A percentile compares a stretch with the other conserved stretches of the same genome.
phyloP scores from a whole-genome alignment of 176 grass and related monocot genomes.

The Pontederia crassipes region DNA sequence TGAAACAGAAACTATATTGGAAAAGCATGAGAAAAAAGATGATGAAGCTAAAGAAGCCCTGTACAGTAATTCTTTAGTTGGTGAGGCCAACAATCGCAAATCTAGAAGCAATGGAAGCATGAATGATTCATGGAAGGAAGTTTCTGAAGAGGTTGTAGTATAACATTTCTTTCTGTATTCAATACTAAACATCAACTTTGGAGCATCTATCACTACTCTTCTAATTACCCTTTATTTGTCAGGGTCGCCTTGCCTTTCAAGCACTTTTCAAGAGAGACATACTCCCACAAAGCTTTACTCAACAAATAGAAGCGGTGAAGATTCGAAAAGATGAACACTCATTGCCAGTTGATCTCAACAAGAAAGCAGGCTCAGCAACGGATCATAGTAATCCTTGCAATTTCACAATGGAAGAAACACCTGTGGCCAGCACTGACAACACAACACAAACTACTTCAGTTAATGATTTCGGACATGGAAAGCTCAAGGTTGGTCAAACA shows the following conservation, averaged over 20 bases:
- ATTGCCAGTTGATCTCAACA: constrained; percentile 54
- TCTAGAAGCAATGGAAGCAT: constrained; percentile 64
- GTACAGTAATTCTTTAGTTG: constrained; percentile 50
- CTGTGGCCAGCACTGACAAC: constrained; percentile 1
- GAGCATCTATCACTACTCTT: constrained; percentile 35
- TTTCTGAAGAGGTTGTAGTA: constrained; percentile 82
- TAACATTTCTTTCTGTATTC: constrained; percentile 23
- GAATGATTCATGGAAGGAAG: constrained; percentile 76
- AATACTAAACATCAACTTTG: constrained; percentile 18
- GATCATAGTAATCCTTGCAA: not conserved
- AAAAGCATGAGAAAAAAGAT: constrained; percentile 32
- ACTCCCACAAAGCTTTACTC: constrained; percentile 90
- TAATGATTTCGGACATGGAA: constrained; percentile 31
- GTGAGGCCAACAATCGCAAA: constrained; percentile 50
- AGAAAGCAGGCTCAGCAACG: constrained; percentile 14
- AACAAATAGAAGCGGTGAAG: constrained; percentile 21
- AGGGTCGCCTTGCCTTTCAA: constrained; percentile 94
- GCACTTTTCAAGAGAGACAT: constrained; percentile 77
- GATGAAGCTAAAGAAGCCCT: constrained; percentile 36
- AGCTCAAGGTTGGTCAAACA: constrained; percentile 55
- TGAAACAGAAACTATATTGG: not conserved
- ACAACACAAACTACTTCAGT: constrained; percentile 26
- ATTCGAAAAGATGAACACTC: constrained; percentile 28
- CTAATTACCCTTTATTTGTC: constrained; percentile 54
- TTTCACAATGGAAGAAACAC: constrained; percentile 3